Base-by-base conservation (phyloP, 1,139 yeast genomes). In the Pichia norvegensis region DNA sequence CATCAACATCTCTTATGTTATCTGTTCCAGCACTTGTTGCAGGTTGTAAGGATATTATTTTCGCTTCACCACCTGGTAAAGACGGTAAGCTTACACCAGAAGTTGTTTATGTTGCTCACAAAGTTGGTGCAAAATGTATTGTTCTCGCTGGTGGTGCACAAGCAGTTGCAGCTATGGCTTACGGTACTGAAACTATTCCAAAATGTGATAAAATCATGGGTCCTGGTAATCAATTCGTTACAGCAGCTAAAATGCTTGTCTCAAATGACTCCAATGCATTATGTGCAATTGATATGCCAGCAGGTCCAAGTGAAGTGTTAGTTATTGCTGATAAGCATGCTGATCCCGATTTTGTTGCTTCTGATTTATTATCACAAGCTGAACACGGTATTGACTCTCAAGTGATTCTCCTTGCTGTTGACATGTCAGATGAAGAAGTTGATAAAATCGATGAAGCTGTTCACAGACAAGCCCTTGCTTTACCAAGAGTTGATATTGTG, bases 1-100 rank as follows among this genome's bases (percentile, higher is more conserved):
- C 99, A 35, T 90, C 97, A 14, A 92, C 99, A 19, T 95, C 98
- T 13, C 76, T 92, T 70, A 92, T 92, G 97, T 76, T 92, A 59
- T 97, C 98, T 59, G 97, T 92, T 36, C 98, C 98, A n/a, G 98
- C 98, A 17, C 79, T 82, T 66, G 99, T 92, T 49, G 99, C 99
- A 23, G 97, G 97, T 3, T 92, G 98, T 71, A 78, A 82, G 57
- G 90, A 88, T 62, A 90, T 92, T 54, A 70, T 90, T n/a, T 67
- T 92, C 63, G 98, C 99, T 0, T 85, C 97, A n/a, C 99, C 99
- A 33, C 98, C 98, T 46, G 81, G 96, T 57, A 74, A 79, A 44
- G 95, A 95, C 52, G 98, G 99, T 36, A 84, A 79, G 48, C 74
- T 92, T 55, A 87, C 97, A 5, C 98, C 98, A 13, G 99, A 92